Percentiles rank a stretch among this genome's conserved stretches.
Conservation (phyloP, 2,329 filamentous ascomycete species). For the Dothistroma pini region DNA sequence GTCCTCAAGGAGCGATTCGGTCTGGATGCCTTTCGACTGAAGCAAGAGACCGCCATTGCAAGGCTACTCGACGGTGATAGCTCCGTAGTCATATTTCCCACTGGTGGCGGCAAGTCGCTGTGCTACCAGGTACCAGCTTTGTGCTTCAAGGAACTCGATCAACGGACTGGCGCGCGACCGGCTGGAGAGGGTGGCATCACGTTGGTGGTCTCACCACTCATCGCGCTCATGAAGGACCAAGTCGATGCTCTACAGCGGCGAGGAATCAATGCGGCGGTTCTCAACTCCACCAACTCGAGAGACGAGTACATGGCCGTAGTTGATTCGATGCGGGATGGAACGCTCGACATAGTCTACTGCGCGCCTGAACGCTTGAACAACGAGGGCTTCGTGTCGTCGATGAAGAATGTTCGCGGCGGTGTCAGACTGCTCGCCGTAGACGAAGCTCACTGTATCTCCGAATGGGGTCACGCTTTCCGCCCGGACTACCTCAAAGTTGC, state of each 20-base stretch:
- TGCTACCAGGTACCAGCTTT: constrained; percentile 46
- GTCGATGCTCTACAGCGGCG: constrained; percentile 52
- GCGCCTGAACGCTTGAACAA: constrained; percentile 60
- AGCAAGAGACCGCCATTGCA: constrained; percentile 46
- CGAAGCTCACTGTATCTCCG: constrained; percentile 58
- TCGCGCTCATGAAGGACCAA: constrained; percentile 60
- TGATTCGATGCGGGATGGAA: constrained; percentile 47
- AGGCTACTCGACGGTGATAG: constrained; percentile 43
- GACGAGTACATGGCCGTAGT: constrained; percentile 41
- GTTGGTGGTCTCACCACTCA: constrained; percentile 55
- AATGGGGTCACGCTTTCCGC: constrained; percentile 31
- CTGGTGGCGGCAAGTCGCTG: constrained; percentile 41
- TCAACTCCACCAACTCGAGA: constrained; percentile 54
- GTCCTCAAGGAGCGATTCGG: constrained; percentile 43
- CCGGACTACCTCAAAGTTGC: constrained; percentile 53
- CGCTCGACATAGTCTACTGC: constrained; percentile 55
- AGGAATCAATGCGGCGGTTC: constrained; percentile 51
- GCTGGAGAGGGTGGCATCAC: constrained; percentile 48
- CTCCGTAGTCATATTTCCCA: constrained; percentile 44
- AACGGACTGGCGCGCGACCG: constrained; percentile 26
- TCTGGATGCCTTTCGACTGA: constrained; percentile 42
- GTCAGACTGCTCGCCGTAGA: constrained; percentile 57
- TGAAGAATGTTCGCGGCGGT: constrained; percentile 54
- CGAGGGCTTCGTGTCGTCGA: constrained; percentile 55
- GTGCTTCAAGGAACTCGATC: constrained; percentile 42